Evolutionary conservation across 1,284 basidiomycete species (phyloP).

Genomic region (Apiotrichum laibachii): DNA sequence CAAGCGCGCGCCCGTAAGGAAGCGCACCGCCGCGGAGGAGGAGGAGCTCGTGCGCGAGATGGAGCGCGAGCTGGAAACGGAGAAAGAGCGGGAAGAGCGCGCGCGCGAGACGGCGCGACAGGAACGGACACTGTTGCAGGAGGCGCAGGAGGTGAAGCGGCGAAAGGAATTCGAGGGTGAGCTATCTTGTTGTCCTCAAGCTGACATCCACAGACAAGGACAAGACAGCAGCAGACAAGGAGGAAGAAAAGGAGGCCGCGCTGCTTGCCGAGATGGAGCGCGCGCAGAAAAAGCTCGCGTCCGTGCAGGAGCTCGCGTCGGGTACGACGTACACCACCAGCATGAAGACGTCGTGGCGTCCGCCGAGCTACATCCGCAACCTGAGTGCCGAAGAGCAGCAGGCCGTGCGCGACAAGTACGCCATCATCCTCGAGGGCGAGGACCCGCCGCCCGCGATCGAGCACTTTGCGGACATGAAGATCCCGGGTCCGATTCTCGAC

Average conservation of each 20-base stretch:
- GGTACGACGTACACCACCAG: conserved; percentile 88
- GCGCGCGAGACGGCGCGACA: conserved; percentile 63
- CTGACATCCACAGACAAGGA: conserved; percentile 62
- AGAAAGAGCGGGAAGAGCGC: conserved; percentile 23
- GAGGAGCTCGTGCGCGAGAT: conserved; percentile 6
- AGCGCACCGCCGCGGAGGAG: conserved; percentile 7
- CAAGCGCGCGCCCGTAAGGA: conserved; percentile 38
- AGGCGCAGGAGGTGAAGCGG: conserved; percentile 88
- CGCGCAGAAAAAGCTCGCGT: conserved; percentile 77
- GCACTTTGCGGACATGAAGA: conserved; percentile 95
- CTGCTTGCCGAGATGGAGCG: conserved; percentile 89
- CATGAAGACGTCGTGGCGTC: conserved; percentile 82
- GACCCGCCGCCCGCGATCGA: conserved; percentile 89
- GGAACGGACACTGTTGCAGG: conserved; percentile 78
- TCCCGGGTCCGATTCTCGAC: conserved; percentile 77
- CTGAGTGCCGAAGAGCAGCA: conserved; percentile 68
- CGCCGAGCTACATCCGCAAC: conserved; percentile 78
- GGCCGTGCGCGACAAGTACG: conserved; percentile 78
- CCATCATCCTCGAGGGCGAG: conserved; percentile 88
- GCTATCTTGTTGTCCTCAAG: conserved; percentile 20
- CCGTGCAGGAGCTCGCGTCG: conserved; percentile 86
- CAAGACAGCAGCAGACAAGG: conserved; percentile 78
- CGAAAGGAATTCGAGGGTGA: conserved; percentile 74
- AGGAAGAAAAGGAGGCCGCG: conserved; percentile 82
- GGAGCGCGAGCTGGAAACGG: conserved; percentile 11